Evolutionary conservation across 2,329 filamentous ascomycete species (phyloP).

Genomic region (Colletotrichum sp.): DNA sequence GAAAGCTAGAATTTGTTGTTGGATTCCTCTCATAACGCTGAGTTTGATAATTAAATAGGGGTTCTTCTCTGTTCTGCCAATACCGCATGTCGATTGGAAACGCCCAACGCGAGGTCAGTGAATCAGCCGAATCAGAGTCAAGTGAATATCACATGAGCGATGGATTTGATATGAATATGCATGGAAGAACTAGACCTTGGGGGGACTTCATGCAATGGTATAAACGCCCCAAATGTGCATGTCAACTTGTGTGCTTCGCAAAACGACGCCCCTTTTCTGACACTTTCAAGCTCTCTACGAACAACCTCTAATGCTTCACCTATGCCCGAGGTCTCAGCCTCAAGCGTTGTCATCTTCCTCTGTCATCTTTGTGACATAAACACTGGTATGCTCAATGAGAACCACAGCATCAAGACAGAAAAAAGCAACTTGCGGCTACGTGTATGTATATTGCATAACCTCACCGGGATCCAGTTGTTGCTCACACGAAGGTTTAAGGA

Average conservation of each 20-base stretch:
- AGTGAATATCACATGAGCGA: background rate
- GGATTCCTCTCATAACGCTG: background rate
- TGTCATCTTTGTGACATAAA: too few species aligned
- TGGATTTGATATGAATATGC: background rate
- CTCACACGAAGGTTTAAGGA: accelerated
- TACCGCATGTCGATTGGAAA: accelerated
- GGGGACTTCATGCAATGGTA: accelerated
- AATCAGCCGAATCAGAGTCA: background rate
- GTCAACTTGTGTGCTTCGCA: background rate
- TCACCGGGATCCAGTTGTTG: too few species aligned
- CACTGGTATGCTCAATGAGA: accelerated
- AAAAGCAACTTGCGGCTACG: too few species aligned
- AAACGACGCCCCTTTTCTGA: background rate
- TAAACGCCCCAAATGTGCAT: background rate
- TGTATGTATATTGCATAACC: too few species aligned
- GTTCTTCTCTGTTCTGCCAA: background rate
- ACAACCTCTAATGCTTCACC: background rate
- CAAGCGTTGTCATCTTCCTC: accelerated
- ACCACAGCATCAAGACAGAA: accelerated
- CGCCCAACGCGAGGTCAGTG: background rate
- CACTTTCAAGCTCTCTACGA: background rate
- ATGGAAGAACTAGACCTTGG: accelerated
- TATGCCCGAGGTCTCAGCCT: accelerated
- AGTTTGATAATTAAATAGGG: background rate
- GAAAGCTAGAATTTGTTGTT: background rate